A percentile compares a stretch with the other conserved stretches of the same genome.
phyloP scores from a whole-genome alignment of 2,329 filamentous ascomycete genomes.

The Claviceps quebecensis region DNA sequence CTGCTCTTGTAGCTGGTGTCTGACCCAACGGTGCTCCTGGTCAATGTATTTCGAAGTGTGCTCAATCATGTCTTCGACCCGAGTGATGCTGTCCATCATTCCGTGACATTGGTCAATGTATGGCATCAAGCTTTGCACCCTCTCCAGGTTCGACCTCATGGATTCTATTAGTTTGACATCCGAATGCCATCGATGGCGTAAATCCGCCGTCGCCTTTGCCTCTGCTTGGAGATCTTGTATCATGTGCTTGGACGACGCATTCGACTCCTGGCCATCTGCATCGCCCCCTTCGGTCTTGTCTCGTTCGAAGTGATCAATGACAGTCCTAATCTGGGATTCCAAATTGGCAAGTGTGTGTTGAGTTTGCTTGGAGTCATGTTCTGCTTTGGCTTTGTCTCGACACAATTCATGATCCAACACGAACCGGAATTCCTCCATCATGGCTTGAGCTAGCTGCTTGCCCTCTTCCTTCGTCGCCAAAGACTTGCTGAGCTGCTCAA shows the following conservation, averaged over 20 bases:
- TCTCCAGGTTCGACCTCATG: conserved; percentile 13
- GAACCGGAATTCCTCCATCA: conserved; percentile 10
- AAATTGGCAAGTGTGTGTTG: conserved; percentile 8
- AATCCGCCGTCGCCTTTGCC: conserved; percentile 7
- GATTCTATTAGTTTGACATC: conserved; percentile 16
- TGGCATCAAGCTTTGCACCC: conserved; percentile 12
- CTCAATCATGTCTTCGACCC: conserved; percentile 15
- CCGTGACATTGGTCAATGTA: conserved; percentile 13
- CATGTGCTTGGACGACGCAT: conserved; percentile 8
- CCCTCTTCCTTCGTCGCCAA: conserved; percentile 4
- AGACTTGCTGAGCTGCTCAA: conserved; percentile 2
- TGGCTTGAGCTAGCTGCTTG: conserved; percentile 8
- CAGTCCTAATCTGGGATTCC: conserved; percentile 11
- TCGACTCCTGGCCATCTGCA: not conserved
- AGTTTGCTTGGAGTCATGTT: conserved; percentile 6
- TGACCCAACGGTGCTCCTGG: conserved; percentile 17
- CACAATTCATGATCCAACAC: conserved; percentile 13
- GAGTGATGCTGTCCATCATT: conserved; percentile 13
- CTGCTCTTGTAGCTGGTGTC: conserved; percentile 9
- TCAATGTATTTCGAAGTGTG: conserved; percentile 16
- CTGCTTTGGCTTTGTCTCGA: conserved; percentile 10
- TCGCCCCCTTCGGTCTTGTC: not conserved
- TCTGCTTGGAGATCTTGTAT: conserved; percentile 12
- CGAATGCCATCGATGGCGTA: conserved; percentile 14
- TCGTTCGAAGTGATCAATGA: conserved; percentile 8